These are phyloP conservation scores for Saccharomyces hybrid DNA, from an alignment of 1,139 yeast species.

Conservation along the genomic window DNA sequence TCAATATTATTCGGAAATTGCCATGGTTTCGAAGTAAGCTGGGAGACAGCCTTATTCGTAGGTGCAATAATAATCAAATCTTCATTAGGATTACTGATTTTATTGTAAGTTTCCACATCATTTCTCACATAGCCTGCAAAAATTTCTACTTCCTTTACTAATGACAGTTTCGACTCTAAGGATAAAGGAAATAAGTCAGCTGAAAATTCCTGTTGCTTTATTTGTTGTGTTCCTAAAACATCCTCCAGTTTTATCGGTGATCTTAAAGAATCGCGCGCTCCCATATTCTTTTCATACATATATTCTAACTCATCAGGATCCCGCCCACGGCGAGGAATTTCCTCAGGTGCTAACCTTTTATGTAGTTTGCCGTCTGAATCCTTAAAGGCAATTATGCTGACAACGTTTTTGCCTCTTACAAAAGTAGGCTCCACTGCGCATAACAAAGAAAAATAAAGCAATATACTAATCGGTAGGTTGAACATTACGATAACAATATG, in stretches of 20 bases:
- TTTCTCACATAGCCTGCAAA: conserved; percentile 22
- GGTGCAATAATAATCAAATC: conserved; percentile 51
- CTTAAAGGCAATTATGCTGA: conserved; percentile 5
- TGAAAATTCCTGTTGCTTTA: background rate
- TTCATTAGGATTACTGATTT: conserved; percentile 13
- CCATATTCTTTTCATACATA: background rate
- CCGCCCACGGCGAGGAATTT: conserved; percentile 1
- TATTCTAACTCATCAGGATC: background rate
- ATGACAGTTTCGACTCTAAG: conserved; percentile 19
- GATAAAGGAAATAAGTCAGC: conserved; percentile 1
- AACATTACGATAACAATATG: background rate
- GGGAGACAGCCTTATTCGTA: conserved; percentile 45
- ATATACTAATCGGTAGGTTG: background rate
- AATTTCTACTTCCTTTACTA: conserved; percentile 16
- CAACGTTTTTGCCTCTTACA: conserved; percentile 8
- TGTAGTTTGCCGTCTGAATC: conserved; percentile 10
- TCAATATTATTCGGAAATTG: conserved; percentile 49
- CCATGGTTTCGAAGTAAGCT: conserved; percentile 52
- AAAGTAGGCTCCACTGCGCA: background rate
- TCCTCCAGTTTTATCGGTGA: background rate
- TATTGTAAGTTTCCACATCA: conserved; percentile 13
- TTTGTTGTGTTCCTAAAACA: conserved; percentile 3
- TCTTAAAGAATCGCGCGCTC: background rate
- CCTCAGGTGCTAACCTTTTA: conserved; percentile 9
- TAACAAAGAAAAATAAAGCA: background rate